A percentile compares a stretch with the other conserved stretches of the same genome.
phyloP scores from a whole-genome alignment of 2,329 filamentous ascomycete species.

The Sarocladium brachiariae region DNA sequence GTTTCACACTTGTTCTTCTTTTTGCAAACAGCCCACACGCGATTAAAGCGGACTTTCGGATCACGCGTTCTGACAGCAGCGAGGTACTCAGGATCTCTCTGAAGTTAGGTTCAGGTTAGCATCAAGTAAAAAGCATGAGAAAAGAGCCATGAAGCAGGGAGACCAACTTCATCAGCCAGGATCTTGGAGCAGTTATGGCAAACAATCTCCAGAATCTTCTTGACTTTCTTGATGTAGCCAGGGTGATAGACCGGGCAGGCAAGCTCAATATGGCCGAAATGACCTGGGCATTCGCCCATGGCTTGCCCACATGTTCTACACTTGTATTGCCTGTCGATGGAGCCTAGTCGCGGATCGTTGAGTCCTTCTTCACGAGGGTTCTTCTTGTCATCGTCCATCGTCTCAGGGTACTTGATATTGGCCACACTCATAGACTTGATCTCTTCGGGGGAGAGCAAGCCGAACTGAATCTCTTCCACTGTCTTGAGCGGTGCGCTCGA shows the following conservation, averaged over 20 bases:
- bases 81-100: conserved; percentile 80
- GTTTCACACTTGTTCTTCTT: conserved; percentile 76
- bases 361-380: conserved; percentile 86
- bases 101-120: conserved; percentile 49
- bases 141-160: conserved; percentile 47
- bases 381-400: conserved; percentile 93
- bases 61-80: conserved; percentile 80
- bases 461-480: conserved; percentile 98
- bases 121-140: conserved; percentile 39
- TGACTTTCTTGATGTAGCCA: conserved; percentile 98
- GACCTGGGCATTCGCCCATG: conserved; percentile 92
- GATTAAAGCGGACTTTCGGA: conserved; percentile 88
- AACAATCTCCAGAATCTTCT: conserved; percentile 97
- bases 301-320: conserved; percentile 95
- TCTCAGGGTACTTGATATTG: conserved; percentile 96
- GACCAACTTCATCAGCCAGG: conserved; percentile 95
- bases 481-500: conserved; percentile 95
- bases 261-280: conserved; percentile 98
- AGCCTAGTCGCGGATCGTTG: conserved; percentile 92
- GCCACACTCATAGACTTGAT: conserved; percentile 98
- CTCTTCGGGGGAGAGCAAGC: conserved; percentile 93
- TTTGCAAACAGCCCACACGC: conserved; percentile 89
- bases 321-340: conserved; percentile 90
- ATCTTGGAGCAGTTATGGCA: conserved; percentile 99
- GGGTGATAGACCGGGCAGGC: conserved; percentile 90